Evolutionary conservation across 768 basidiomycete species (phyloP).

Genomic region (Auricularia sp.): DNA sequence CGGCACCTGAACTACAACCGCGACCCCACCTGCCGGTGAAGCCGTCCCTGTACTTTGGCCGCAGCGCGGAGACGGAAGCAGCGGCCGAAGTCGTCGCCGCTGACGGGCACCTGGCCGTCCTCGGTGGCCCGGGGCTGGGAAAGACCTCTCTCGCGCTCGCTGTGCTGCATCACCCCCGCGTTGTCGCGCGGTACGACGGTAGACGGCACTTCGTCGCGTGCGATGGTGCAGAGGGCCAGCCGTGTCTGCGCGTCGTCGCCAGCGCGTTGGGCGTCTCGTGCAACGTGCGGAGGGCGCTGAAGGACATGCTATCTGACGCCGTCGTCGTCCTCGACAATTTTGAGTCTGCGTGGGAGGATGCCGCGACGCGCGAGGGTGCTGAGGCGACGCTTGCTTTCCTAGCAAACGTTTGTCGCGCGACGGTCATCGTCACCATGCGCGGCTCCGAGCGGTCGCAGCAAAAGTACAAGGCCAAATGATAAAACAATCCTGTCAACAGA

Average conservation of each 20-base stretch:
- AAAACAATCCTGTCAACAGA: no score
- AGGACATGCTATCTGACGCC: conserved; percentile 6
- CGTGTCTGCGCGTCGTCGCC: neutral
- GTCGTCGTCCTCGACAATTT: neutral
- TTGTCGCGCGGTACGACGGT: conserved; percentile 16
- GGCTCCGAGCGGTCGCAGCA: neutral
- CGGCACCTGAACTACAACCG: no score
- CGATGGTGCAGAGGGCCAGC: conserved; percentile 5
- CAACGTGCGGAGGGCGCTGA: neutral
- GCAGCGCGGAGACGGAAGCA: neutral
- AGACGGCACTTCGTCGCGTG: conserved; percentile 27
- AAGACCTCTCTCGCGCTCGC: conserved; percentile 30
- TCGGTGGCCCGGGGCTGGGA: conserved; percentile 29
- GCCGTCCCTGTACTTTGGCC: neutral
- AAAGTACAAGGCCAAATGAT: no score
- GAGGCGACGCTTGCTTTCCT: neutral
- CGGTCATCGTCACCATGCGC: neutral
- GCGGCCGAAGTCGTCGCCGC: neutral
- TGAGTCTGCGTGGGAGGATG: neutral
- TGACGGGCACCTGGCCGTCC: conserved; percentile 8
- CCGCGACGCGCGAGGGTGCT: neutral
- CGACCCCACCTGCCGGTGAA: no score
- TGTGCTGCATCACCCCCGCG: conserved; percentile 18
- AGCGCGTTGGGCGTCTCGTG: neutral
- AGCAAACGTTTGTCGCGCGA: neutral